Base-by-base conservation (phyloP, 176 grass and related monocot genomes). In the Alopecurus myosuroides region DNA sequence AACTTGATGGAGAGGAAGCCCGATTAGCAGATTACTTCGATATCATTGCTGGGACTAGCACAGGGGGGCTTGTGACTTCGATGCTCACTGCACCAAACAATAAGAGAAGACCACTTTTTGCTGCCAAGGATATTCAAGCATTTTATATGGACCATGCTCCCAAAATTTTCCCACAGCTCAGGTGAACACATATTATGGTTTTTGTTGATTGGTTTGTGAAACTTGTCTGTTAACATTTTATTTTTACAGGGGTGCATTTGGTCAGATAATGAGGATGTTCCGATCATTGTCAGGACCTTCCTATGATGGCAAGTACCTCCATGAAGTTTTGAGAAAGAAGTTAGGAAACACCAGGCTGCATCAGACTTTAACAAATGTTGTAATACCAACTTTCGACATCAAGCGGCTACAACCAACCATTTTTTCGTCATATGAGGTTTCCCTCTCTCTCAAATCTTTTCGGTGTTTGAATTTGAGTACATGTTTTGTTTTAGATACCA, bases 321-420 rank as follows among this genome's bases (percentile, higher is more conserved):
- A 93, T 85, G 70, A 92, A 82, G 74, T 92, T 82, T 57, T 94
- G 74, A 94, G 81, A 28, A 85, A 94, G 83, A 91, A 86, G 15
- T 61, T 97, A 86, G 88, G 90, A 86, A 88, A 35, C 30, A 81
- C 82, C 34, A 94, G 75, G 76, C 65, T 97, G 62, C 84, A 94
- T 84, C 87, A 94, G 61, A 91, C 90, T 56, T 71, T 93, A 89
- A 94, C 90, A 22, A 91, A 94, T 77, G 88, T 98, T 52, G 82
- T 94, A 45, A 97, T 98, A 84, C 92, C 92, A 51, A 89, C 84
- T 87, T 97, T 97, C 23, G 90, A 97, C 79, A 93, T 97, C 70
- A 97, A 98, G 82, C 81, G 65, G 56, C 87, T 98, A 34, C 90
- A 93, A 37, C 92, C 92, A 75, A 88, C 71, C 39, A 98, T 98